Evolutionary conservation across 192 early-diverging fungal genomes (phyloP).

Genomic region (Coemansia sp.): DNA sequence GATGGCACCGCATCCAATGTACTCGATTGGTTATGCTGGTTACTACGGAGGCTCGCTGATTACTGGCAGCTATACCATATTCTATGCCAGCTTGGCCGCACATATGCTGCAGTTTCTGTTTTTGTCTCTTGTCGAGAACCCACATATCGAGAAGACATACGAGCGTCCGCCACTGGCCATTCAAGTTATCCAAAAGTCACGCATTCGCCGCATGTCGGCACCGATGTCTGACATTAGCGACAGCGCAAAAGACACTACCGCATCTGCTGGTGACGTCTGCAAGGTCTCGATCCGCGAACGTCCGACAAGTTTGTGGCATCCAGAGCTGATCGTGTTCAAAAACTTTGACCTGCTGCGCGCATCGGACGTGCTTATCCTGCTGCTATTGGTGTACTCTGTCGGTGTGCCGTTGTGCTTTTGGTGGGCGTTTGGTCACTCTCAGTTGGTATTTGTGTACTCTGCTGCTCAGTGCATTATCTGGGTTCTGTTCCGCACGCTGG

Average conservation of each 20-base stretch:
- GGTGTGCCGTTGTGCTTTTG: constrained; percentile 59
- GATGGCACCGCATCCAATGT: constrained; percentile 98
- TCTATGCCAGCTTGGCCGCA: constrained; percentile 84
- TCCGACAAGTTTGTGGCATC: constrained; percentile 58
- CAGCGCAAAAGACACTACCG: not conserved
- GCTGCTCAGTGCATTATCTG: constrained; percentile 79
- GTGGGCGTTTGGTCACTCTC: constrained; percentile 31
- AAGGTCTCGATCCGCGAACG: constrained; percentile 44
- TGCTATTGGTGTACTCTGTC: constrained; percentile 75
- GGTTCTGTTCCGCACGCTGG: constrained; percentile 82
- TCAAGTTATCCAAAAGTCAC: constrained; percentile 47
- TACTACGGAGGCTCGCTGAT: constrained; percentile 95
- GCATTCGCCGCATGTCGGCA: constrained; percentile 33
- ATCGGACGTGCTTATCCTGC: constrained; percentile 76
- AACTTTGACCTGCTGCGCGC: constrained; percentile 89
- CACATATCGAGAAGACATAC: constrained; percentile 77
- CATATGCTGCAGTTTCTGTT: constrained; percentile 90
- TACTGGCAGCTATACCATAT: constrained; percentile 85
- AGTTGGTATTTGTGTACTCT: constrained; percentile 51
- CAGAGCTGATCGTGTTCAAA: constrained; percentile 86
- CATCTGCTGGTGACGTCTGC: constrained; percentile 6
- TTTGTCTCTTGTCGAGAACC: constrained; percentile 88
- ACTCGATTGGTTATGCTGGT: constrained; percentile 94
- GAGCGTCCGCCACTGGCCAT: constrained; percentile 53
- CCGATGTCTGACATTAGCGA: constrained; percentile 19